A percentile compares a stretch with the other conserved stretches of the same genome.
phyloP scores from a whole-genome alignment of 352 stramenopile genomes.

The Pythium biforme region DNA sequence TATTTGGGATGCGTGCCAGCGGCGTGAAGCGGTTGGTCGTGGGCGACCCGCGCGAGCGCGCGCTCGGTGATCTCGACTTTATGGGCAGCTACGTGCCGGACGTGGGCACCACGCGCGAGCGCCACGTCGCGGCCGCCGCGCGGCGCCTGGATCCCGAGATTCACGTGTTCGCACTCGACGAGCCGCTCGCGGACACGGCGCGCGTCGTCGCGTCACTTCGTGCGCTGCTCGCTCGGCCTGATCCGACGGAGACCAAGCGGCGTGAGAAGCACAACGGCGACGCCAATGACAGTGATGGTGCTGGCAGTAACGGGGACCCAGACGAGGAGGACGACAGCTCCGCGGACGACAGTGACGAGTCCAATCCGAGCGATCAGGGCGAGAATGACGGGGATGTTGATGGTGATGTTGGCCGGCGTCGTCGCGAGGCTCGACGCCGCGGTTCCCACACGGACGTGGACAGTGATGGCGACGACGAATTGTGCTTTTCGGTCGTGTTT shows the following conservation, averaged over 20 bases:
- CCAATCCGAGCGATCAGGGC: background rate
- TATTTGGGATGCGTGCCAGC: no score
- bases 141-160: conserved; percentile 37
- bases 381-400: background rate
- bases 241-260: background rate
- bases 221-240: background rate
- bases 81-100: conserved; percentile 36
- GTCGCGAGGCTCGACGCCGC: no score
- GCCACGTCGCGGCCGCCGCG: conserved; percentile 31
- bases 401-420: no score
- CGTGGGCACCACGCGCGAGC: conserved; percentile 29
- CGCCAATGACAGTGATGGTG: background rate
- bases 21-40: conserved; percentile 42
- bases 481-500: conserved; percentile 34
- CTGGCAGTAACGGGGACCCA: no score
- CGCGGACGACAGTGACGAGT: background rate
- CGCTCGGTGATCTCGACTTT: conserved; percentile 33
- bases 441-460: background rate
- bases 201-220: conserved; percentile 22
- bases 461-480: conserved; percentile 2
- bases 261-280: background rate
- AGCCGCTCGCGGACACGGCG: conserved; percentile 15
- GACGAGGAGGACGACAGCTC: background rate
- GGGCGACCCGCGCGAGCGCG: conserved; percentile 30
- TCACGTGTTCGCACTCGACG: conserved; percentile 16